Base-by-base conservation (phyloP, 495 filamentous ascomycete species). In the Penicillium coffeae region DNA sequence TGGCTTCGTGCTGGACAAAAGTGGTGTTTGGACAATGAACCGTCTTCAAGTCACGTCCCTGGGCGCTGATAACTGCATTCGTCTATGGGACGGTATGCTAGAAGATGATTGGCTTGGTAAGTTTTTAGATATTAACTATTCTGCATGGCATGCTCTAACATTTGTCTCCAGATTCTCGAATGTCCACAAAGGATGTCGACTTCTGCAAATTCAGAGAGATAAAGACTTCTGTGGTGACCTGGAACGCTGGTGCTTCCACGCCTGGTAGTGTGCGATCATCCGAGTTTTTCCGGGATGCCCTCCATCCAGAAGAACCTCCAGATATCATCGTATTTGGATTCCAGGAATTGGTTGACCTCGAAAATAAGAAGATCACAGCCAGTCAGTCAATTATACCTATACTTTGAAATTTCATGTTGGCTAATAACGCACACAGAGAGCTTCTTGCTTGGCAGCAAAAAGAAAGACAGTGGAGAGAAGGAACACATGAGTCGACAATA, bases 401-500 rank as follows among this genome's bases (percentile, higher is more conserved):
- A 0, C 2, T 18, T 1, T 21, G 14, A 38, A 0, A 12, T 30
- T 5, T 32, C n/a, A 13, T 21, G 25, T 33, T 52, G n/a, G 59
- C 69, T 65, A 54, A 69, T 39, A n/a, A 14, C 5, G 8, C 18
- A 20, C 38, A 7, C 64, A 82, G 78, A 88, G 69, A 84, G 83
- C 36, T 78, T 89, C 51, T 73, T 89, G 44, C 41, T 70, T 37
- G 60, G 66, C 20, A 73, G 74, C 57, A 97, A 94, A 69, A 96
- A 95, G 74, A 96, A 95, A 59, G 89, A 95, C 47, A 80, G 83
- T 13, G 72, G 85, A 0, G 89, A 92, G 52, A 88, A 91, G 54
- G 91, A 96, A 60, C 86, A 90, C 52, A 96, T 97, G 89, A 92
- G 87, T 70, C 90, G 92, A 50, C 92, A 96, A 64, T 98, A 98